Evolutionary conservation across 169 alveolate species (phyloP), one percentile per base, ranked within the genome.

Genomic region (Cystoisospora suis): DNA sequence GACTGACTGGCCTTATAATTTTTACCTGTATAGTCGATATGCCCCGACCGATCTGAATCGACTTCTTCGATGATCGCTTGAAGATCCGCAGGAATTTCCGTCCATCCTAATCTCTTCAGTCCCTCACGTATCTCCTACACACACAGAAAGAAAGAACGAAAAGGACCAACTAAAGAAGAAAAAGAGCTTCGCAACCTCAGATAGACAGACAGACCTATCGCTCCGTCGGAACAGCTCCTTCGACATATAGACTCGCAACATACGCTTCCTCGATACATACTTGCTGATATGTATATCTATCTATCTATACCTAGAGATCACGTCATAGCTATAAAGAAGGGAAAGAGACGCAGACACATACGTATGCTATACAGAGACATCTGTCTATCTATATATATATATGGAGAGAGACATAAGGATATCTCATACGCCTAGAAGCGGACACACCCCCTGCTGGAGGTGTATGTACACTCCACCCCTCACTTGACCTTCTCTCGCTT

Each of bases 11-110:
- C 86, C 9, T n/a, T 9, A 1, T 61, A 5, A 0, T 0, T n/a
- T 75, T 20, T 58, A 70, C 93, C 93, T 6, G 95, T 95, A 87
- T 94, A 96, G 75, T 95, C 98, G 40, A 96, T 96, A 23, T 92
- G 93, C 12, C 98, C 97, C 49, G 95, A 94, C 40, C 95, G 93
- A 88, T 96, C 96, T 49, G 94, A 91, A 80, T 93, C 97, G 46
- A 93, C 91, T 81, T 92, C 97, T 92, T 94, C 95, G 90, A 96
- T 92, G 91, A 96, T 95, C 65, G 90, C 93, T 83, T 94, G 95
- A 58, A 96, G 89, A 53, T 95, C 96, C 0, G 96, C 89, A 45
- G 96, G 96, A 20, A 93, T 83, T 45, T 94, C 96, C 87, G 90
- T 80, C 88, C 95, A 86, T 36, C 97, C 96, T 49, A 92, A 32